Base-by-base conservation (phyloP, 768 basidiomycete genomes). In the Russula earlei region DNA sequence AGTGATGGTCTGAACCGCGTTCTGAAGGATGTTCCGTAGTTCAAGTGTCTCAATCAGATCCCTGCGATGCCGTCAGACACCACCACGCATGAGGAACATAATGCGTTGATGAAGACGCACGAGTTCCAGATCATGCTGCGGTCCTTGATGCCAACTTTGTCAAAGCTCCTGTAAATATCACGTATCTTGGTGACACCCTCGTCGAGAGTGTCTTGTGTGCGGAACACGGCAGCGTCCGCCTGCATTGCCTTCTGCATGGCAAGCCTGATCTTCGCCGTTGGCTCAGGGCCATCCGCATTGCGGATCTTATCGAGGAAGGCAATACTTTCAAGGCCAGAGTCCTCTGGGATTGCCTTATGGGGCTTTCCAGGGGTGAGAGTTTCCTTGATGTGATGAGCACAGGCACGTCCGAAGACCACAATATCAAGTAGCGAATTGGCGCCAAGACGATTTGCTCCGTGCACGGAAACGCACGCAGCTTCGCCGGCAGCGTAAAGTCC, bases 241-340 rank as follows among this genome's bases (percentile, higher is more conserved):
- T 98, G 93, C 94, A 98, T 98, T 37, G 92, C 91, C 77, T 97
- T 98, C 72, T 99, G 96, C 92, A 99, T 92, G 67, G 91, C 85
- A 48, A 96, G 70, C 61, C 96, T 82, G 67, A 98, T 87, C 67
- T 93, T 81, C 14, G 92, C 85, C 34, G 96, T 99, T 31, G 89
- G 77, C 65, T 87, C 80, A 24, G 87, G 77, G 25, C 96, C 96
- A 62, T 83, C 76, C 9, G 92, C 74, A 49, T 80, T 89, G 64
- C 91, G 84, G 65, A 93, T 84, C 72, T 85, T 79, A 75, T 98
- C 96, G 66, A 98, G 74, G 73, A 86, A 86, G 64, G 87, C 87
- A 54, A 98, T 82, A 65, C 82, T 87, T 57, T 84, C 70, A 47
- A 91, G 75, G 52, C 96, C 95, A 62, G 92, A 84, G 63, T 95